phyloP scores from a whole-genome alignment of 164 flowering plant genomes.

The Hamamelis virginiana region DNA sequence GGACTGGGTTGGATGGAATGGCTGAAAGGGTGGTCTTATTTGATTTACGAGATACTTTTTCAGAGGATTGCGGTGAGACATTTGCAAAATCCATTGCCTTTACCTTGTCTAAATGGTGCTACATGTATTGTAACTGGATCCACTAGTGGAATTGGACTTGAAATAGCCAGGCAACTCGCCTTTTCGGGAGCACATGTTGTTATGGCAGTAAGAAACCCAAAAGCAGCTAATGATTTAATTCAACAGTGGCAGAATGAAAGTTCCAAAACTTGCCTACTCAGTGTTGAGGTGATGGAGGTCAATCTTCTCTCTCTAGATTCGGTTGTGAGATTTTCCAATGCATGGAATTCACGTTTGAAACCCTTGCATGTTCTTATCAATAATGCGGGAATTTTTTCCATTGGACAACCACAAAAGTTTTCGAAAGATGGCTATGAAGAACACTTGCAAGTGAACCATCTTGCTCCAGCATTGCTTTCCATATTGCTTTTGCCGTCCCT shows the following conservation, averaged over 20 bases:
- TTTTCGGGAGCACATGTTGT: constrained; percentile 69
- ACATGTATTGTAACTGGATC: constrained; percentile 58
- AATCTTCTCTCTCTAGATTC: constrained; percentile 35
- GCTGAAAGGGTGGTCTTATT: constrained; percentile 49
- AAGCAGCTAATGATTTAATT: constrained; percentile 53
- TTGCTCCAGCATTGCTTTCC: constrained; percentile 93
- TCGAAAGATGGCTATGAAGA: constrained; percentile 91
- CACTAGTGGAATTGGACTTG: constrained; percentile 63
- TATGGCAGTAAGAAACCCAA: constrained; percentile 61
- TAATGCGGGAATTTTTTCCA: constrained; percentile 34
- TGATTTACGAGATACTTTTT: constrained; percentile 46
- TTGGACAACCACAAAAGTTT: constrained; percentile 68
- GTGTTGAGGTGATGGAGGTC: constrained; percentile 32
- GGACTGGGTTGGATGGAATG: constrained; percentile 58
- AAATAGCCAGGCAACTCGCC: constrained; percentile 61
- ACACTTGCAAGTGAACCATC: constrained; percentile 98
- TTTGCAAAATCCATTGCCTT: constrained; percentile 44
- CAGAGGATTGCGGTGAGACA: constrained; percentile 50
- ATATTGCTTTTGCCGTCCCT: constrained; percentile 89
- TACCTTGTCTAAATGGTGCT: constrained; percentile 46
- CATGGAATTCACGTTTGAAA: constrained; percentile 23
- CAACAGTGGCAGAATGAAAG: constrained; percentile 56
- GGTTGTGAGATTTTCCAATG: constrained; percentile 25
- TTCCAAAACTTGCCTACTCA: constrained; percentile 12
- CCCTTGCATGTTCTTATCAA: constrained; percentile 37